These are phyloP conservation scores for Catharanthus roseus DNA, from an alignment of 257 asterid species.

Conservation along the genomic window DNA sequence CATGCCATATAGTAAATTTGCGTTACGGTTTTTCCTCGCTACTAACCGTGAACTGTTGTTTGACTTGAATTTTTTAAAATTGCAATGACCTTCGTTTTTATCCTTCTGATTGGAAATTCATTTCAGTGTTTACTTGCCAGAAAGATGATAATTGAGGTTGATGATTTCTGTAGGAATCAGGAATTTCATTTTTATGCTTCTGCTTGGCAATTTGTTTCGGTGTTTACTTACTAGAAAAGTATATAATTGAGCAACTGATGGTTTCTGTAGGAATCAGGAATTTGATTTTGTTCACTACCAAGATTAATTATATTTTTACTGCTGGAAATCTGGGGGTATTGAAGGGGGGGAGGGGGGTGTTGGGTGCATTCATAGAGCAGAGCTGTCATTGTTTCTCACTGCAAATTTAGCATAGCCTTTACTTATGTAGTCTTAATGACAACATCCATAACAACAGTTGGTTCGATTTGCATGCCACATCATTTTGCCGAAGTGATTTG, in stretches of 20 bases:
- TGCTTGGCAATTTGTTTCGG: conserved; percentile 11
- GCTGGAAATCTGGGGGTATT: background rate
- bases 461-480: background rate
- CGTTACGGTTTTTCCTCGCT: background rate
- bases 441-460: background rate
- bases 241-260: conserved; percentile 13
- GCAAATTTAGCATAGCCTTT: background rate
- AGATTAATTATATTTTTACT: background rate
- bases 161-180: conserved; percentile 5
- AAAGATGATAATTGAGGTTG: conserved; percentile 15
- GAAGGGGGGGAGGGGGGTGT: too few species aligned
- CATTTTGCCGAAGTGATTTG: background rate
- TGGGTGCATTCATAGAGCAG: background rate
- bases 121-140: conserved; percentile 16
- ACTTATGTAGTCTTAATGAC: background rate
- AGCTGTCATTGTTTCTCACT: background rate
- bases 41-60: background rate
- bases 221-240: conserved; percentile 18
- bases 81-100: conserved; percentile 22
- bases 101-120: conserved; percentile 14
- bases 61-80: conserved; percentile 13
- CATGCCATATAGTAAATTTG: conserved; percentile 7
- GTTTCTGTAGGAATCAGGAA: conserved; percentile 1
- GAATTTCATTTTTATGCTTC: conserved; percentile 22
- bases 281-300: background rate